Evolutionary conservation across 495 filamentous ascomycete genomes (phyloP).

Genomic region (Talaromyces stipitatus): DNA sequence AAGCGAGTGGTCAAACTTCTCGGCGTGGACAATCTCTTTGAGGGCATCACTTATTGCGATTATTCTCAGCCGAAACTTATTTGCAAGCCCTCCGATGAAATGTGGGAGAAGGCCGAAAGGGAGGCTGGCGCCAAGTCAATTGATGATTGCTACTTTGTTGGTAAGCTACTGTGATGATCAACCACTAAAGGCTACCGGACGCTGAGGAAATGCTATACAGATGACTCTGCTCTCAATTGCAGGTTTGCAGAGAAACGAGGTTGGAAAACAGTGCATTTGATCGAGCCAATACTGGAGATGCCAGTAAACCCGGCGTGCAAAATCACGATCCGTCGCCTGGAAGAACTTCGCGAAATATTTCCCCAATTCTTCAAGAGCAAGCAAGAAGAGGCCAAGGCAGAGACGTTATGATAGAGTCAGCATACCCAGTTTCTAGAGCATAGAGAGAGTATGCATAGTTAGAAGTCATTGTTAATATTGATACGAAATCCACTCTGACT

Average conservation of each 20-base stretch:
- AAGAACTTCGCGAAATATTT: slow-evolving; percentile 65
- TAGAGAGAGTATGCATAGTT: neutral
- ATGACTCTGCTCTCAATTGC: slow-evolving; percentile 76
- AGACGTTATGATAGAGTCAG: neutral
- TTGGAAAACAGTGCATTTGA: slow-evolving; percentile 74
- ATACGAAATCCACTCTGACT: neutral
- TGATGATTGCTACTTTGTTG: slow-evolving; percentile 77
- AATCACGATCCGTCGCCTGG: slow-evolving; percentile 61
- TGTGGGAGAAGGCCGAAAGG: slow-evolving; percentile 72
- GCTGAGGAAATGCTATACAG: slow-evolving; percentile 33
- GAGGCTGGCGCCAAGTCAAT: slow-evolving; percentile 51
- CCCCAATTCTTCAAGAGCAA: slow-evolving; percentile 64
- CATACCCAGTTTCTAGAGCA: neutral
- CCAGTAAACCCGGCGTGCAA: slow-evolving; percentile 55
- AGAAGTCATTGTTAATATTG: neutral
- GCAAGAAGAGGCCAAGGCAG: neutral
- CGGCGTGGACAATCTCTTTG: slow-evolving; percentile 79
- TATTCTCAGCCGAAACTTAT: slow-evolving; percentile 59
- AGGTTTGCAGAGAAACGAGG: slow-evolving; percentile 62
- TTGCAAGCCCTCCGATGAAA: slow-evolving; percentile 77
- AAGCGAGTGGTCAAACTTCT: slow-evolving; percentile 74
- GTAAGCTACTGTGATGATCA: slow-evolving; percentile 36
- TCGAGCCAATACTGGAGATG: slow-evolving; percentile 57
- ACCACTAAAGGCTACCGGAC: neutral
- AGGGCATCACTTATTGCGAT: slow-evolving; percentile 89